Conservation (phyloP, 495 filamentous ascomycete genomes). For the Aspergillus wentii region DNA sequence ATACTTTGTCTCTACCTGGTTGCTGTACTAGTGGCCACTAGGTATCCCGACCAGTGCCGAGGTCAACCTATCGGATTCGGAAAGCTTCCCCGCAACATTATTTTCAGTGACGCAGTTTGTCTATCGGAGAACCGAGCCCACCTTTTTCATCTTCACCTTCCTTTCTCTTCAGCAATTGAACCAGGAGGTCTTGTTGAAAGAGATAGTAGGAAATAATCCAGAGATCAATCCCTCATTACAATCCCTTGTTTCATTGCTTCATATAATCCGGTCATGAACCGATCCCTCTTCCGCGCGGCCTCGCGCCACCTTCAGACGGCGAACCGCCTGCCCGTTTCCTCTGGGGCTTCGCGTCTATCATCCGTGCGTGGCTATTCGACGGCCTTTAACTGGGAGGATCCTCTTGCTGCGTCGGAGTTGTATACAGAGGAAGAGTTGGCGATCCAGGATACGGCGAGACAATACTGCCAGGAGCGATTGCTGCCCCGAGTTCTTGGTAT, state of each 20-base stretch:
- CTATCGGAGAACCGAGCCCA: no score
- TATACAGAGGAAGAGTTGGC: slow-evolving; percentile 87
- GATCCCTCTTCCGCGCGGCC: slow-evolving; percentile 31
- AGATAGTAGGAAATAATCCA: no score
- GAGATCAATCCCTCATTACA: no score
- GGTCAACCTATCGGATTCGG: not conserved
- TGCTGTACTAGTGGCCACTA: no score
- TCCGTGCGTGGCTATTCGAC: slow-evolving; percentile 42
- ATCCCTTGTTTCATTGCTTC: slow-evolving; percentile 1
- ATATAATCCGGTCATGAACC: slow-evolving; percentile 26
- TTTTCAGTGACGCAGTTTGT: not conserved
- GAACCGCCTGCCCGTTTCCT: slow-evolving; percentile 5
- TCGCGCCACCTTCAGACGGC: slow-evolving; percentile 28
- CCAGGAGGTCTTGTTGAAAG: no score
- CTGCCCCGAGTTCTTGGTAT: slow-evolving; percentile 83
- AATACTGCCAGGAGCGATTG: slow-evolving; percentile 89
- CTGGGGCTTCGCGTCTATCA: slow-evolving; percentile 4
- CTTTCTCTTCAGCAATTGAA: no score
- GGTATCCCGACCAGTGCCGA: not conserved
- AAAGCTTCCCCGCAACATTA: not conserved
- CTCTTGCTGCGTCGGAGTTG: slow-evolving; percentile 64
- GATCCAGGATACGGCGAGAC: slow-evolving; percentile 79
- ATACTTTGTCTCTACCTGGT: no score
- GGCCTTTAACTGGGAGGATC: slow-evolving; percentile 89
- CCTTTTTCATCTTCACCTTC: no score